phyloP scores from a whole-genome alignment of 495 filamentous ascomycete genomes.

The Pseudevernia furfuracea region DNA sequence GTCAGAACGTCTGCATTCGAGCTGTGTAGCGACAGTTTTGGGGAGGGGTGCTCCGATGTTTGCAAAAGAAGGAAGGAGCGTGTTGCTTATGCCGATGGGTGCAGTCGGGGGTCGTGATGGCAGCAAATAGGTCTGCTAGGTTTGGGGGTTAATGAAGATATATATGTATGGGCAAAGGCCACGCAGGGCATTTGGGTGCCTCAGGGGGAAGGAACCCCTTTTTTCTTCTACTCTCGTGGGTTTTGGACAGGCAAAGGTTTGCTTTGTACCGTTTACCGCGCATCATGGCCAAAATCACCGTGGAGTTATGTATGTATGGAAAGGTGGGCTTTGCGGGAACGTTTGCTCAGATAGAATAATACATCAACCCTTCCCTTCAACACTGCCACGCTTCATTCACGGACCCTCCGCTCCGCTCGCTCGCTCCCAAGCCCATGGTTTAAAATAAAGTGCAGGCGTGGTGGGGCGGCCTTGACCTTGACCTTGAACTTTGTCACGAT shows the following conservation, averaged over 20 bases:
- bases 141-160: neutral
- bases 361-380: no score
- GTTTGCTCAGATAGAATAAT: no score
- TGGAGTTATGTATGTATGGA: neutral
- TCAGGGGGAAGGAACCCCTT: no score
- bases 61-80: neutral
- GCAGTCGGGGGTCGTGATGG: neutral
- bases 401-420: no score
- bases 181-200: neutral
- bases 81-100: neutral
- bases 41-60: neutral
- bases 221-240: neutral
- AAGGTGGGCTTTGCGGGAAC: no score
- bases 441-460: no score
- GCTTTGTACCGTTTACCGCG: neutral
- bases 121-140: neutral
- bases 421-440: no score
- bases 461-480: no score
- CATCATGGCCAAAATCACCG: neutral
- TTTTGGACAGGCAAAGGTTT: neutral
- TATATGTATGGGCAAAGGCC: neutral
- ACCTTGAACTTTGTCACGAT: no score
- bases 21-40: neutral
- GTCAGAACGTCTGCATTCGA: neutral
- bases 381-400: no score